Percentiles rank a stretch among this genome's conserved stretches.
phyloP scores from a whole-genome alignment of 495 filamentous ascomycete species.

The Podospora comata region DNA sequence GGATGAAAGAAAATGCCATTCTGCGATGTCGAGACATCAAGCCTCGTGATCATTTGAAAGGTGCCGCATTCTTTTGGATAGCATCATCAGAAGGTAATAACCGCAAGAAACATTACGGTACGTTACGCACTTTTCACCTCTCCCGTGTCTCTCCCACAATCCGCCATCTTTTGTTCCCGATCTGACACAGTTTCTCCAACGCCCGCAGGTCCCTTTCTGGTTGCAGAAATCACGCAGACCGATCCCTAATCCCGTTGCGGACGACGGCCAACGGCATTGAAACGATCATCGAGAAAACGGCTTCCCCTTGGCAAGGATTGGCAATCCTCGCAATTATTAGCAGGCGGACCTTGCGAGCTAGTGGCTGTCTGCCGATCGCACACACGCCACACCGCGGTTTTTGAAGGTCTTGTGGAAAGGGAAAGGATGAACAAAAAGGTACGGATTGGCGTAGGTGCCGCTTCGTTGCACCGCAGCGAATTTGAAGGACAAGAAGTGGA shows the following conservation, averaged over 20 bases:
- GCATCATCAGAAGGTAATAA: background rate
- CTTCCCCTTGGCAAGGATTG: slow-evolving; percentile 5
- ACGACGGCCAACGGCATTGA: background rate
- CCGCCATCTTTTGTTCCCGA: background rate
- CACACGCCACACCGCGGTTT: background rate
- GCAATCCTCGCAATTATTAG: background rate
- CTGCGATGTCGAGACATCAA: background rate
- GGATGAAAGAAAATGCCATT: background rate
- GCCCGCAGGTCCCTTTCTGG: background rate
- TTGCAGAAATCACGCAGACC: background rate
- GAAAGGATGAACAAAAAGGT: background rate
- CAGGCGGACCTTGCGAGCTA: background rate
- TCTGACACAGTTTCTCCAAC: background rate
- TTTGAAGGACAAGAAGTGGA: background rate
- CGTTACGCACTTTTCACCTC: background rate
- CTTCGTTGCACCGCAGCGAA: background rate
- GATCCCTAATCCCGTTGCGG: background rate
- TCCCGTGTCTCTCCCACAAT: background rate
- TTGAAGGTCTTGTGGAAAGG: background rate
- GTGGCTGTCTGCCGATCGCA: background rate
- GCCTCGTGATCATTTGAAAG: background rate
- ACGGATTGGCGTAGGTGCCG: background rate
- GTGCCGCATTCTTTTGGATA: background rate
- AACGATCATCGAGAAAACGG: slow-evolving; percentile 4
- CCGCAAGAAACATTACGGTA: slow-evolving; percentile 5